These are phyloP conservation scores for Paraphaeosphaeria minitans DNA, from an alignment of 2,329 filamentous ascomycete species.

Conservation along the genomic window DNA sequence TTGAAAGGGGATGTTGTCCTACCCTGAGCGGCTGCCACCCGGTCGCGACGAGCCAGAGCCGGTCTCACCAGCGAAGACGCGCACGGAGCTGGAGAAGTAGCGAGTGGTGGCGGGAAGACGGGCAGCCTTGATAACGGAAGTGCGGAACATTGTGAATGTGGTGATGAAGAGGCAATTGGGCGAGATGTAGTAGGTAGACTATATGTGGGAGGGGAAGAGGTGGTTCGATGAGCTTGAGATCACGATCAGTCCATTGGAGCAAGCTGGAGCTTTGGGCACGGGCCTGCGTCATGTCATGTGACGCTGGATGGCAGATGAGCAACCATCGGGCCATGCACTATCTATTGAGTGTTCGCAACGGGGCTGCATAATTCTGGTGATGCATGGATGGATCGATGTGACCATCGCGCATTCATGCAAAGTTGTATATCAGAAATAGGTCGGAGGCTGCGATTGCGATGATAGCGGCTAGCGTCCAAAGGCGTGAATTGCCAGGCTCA, in stretches of 20 bases:
- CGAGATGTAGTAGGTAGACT: constrained; percentile 22
- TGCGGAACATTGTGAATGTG: constrained; percentile 42
- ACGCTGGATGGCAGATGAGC: neutral
- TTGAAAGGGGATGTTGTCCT: constrained; percentile 14
- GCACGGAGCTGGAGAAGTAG: constrained; percentile 51
- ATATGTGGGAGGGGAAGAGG: constrained; percentile 24
- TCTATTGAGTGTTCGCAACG: no score
- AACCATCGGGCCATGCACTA: neutral
- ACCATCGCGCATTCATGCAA: neutral
- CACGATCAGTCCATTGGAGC: neutral
- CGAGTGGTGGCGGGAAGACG: constrained; percentile 45
- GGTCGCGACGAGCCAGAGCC: constrained; percentile 50
- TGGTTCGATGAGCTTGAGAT: constrained; percentile 29
- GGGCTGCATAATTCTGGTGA: no score
- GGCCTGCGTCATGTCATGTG: constrained; percentile 30
- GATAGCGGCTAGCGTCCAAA: neutral
- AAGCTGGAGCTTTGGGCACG: constrained; percentile 6
- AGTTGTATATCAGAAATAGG: neutral
- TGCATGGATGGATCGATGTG: neutral
- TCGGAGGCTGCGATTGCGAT: neutral
- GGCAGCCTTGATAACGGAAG: constrained; percentile 47
- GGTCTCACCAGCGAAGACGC: constrained; percentile 52
- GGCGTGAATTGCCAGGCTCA: neutral
- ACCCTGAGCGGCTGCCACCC: constrained; percentile 47
- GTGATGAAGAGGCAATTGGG: constrained; percentile 11